Evolutionary conservation across 139 green algal species (phyloP).

Genomic region (Nannochloris sp.): DNA sequence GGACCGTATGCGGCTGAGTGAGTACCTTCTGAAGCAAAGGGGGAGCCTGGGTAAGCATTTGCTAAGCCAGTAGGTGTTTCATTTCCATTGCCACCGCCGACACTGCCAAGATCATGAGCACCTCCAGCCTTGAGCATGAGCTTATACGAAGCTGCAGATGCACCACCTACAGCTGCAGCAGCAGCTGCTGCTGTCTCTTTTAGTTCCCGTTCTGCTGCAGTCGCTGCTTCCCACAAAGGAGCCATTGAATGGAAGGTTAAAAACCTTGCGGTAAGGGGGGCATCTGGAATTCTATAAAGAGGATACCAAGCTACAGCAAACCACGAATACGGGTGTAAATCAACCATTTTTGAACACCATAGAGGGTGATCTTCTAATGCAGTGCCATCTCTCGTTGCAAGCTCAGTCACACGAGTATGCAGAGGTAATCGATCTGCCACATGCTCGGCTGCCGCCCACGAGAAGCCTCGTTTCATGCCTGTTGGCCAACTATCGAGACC

Average conservation of each 20-base stretch:
- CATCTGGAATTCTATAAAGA: conserved; percentile 78
- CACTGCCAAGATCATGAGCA: background rate
- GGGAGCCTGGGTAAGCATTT: background rate
- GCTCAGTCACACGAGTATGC: conserved; percentile 42
- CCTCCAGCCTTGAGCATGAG: conserved; percentile 3
- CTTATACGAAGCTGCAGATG: conserved; percentile 6
- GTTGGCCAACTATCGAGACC: conserved; percentile 50
- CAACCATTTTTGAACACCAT: conserved; percentile 27
- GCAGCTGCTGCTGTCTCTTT: background rate
- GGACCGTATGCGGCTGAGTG: too few species aligned
- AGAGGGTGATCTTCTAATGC: conserved; percentile 19
- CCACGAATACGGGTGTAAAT: conserved; percentile 78
- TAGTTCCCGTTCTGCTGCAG: background rate
- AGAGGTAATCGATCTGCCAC: conserved; percentile 60
- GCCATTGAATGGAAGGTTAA: conserved; percentile 73
- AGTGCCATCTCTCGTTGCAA: conserved; percentile 28
- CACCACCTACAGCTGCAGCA: background rate
- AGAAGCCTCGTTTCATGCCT: conserved; percentile 49
- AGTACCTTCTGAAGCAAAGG: too few species aligned
- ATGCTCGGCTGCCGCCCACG: conserved; percentile 58
- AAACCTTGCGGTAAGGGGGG: conserved; percentile 72
- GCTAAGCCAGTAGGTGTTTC: background rate
- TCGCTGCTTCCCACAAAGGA: conserved; percentile 24
- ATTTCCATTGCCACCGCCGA: background rate
- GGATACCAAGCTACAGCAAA: conserved; percentile 83